These are phyloP conservation scores for Hypoxylon sp. DNA, from an alignment of 2,329 filamentous ascomycete species.

Conservation along the genomic window DNA sequence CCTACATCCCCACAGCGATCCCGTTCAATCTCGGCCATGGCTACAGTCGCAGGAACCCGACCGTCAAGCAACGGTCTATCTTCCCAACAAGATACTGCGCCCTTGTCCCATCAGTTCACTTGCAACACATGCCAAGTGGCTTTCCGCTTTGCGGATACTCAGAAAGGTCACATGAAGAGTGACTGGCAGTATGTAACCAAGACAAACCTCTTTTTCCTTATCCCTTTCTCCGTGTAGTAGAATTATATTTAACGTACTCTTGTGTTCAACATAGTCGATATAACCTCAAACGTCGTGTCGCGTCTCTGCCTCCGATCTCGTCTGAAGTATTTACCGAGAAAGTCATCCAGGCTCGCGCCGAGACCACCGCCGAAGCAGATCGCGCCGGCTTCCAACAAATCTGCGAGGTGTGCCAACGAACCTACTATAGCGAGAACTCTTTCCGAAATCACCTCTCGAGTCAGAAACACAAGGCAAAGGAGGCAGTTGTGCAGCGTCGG, in stretches of 20 bases:
- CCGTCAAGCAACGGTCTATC: background rate
- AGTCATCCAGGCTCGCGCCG: slow-evolving; percentile 89
- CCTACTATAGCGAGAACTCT: slow-evolving; percentile 96
- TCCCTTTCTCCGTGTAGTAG: background rate
- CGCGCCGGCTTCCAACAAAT: slow-evolving; percentile 88
- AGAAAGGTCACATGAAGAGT: slow-evolving; percentile 95
- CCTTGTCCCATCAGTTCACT: slow-evolving; percentile 84
- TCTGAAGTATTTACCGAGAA: slow-evolving; percentile 96
- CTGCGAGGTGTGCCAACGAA: slow-evolving; percentile 87
- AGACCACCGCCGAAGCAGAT: slow-evolving; percentile 84
- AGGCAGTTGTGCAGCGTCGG: slow-evolving; percentile 61
- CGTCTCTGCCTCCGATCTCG: slow-evolving; percentile 87
- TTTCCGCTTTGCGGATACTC: slow-evolving; percentile 91
- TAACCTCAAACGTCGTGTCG: slow-evolving; percentile 94
- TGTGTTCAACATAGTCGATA: slow-evolving; percentile 73
- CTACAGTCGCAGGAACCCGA: slow-evolving; percentile 39
- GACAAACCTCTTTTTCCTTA: background rate
- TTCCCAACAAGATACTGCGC: slow-evolving; percentile 47
- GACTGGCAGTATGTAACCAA: slow-evolving; percentile 89
- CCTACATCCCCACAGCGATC: background rate
- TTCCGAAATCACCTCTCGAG: slow-evolving; percentile 93
- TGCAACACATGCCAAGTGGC: slow-evolving; percentile 99
- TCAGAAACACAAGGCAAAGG: slow-evolving; percentile 84
- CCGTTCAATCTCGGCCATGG: slow-evolving; percentile 57
- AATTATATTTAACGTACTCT: background rate